These are phyloP conservation scores for Potentilla sterilis DNA, from an alignment of 306 rosid genomes.

Conservation along the genomic window DNA sequence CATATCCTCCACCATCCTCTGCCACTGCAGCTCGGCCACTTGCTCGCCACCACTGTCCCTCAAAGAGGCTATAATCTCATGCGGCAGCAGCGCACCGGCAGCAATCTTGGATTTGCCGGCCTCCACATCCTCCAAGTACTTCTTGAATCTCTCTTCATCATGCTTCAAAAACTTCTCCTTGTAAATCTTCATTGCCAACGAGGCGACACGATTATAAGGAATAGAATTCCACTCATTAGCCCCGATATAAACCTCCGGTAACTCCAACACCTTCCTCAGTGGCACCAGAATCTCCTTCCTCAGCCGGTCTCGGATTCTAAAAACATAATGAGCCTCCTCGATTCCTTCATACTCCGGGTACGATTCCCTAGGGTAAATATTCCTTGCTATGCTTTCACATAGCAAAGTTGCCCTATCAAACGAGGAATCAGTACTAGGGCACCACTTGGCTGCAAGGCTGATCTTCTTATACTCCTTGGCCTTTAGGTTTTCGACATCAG, in stretches of 20 bases:
- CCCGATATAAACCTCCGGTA: constrained; percentile 33
- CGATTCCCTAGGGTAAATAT: constrained; percentile 42
- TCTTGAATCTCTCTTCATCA: background rate
- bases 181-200: background rate
- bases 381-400: constrained; percentile 57
- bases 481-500: constrained; percentile 40
- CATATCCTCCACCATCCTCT: constrained; percentile 55
- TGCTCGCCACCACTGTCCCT: constrained; percentile 26
- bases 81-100: constrained; percentile 64
- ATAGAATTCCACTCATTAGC: constrained; percentile 47
- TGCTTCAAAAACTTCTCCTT: background rate
- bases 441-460: constrained; percentile 70
- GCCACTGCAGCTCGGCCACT: constrained; percentile 67
- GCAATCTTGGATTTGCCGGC: constrained; percentile 43
- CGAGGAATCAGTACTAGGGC: constrained; percentile 62
- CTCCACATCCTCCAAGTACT: constrained; percentile 39
- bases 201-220: constrained; percentile 53
- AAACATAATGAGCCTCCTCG: constrained; percentile 42
- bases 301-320: constrained; percentile 42
- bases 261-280: constrained; percentile 41
- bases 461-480: constrained; percentile 25
- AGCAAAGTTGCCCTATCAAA: constrained; percentile 50
- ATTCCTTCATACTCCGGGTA: constrained; percentile 45
- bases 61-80: constrained; percentile 38
- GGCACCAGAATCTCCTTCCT: constrained; percentile 62